Evolutionary conservation across 2,329 filamentous ascomycete genomes (phyloP).

Genomic region (Diaporthe eres): DNA sequence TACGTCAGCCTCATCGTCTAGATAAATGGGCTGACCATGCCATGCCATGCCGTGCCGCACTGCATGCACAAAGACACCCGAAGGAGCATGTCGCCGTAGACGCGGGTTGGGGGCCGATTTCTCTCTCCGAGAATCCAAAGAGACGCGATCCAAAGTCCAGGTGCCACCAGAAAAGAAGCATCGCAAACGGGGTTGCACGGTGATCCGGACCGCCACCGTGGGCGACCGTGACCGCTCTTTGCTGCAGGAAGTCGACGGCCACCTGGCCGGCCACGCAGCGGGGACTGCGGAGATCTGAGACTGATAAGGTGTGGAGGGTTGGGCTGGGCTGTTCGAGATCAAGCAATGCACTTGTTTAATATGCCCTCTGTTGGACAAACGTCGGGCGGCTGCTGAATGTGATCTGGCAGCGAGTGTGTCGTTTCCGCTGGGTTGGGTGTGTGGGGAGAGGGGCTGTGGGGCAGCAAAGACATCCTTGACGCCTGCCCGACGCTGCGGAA

Average conservation of each 20-base stretch:
- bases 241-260: not conserved
- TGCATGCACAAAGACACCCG: not conserved
- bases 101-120: conserved; percentile 26
- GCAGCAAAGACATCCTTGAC: not conserved
- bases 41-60: not conserved
- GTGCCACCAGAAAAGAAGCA: not conserved
- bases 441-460: not conserved
- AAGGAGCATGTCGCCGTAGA: not conserved
- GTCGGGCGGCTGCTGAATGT: conserved; percentile 33
- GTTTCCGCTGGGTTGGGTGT: conserved; percentile 2
- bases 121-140: not conserved
- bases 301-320: conserved; percentile 6
- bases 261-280: not conserved
- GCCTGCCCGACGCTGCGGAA: not conserved
- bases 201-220: not conserved
- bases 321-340: conserved; percentile 32
- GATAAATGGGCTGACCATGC: not conserved
- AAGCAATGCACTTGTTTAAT: conserved; percentile 15
- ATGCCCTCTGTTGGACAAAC: conserved; percentile 12
- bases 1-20: conserved; percentile 7
- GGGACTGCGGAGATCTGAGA: conserved; percentile 9
- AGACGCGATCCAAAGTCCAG: not conserved
- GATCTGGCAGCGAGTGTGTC: conserved; percentile 20
- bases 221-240: conserved; percentile 20
- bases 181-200: not conserved